These are phyloP conservation scores for Nicotiana otophora DNA, from an alignment of 257 asterid genomes.

Conservation along the genomic window DNA sequence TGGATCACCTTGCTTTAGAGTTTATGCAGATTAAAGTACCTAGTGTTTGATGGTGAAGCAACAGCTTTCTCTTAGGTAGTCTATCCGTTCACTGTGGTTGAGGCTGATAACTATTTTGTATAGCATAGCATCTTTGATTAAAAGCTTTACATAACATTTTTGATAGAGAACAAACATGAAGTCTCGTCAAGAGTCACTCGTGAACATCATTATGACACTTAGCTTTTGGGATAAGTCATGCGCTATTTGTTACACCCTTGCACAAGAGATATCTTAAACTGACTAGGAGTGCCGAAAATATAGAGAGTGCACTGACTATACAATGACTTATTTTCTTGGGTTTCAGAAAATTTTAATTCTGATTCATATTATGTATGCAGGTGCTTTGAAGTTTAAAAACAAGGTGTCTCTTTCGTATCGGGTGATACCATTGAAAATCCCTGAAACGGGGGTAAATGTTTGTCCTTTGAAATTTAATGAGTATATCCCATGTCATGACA, in stretches of 20 bases:
- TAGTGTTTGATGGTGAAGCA: too few species aligned
- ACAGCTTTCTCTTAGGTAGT: too few species aligned
- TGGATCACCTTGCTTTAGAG: too few species aligned
- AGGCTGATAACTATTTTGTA: too few species aligned
- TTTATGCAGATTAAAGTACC: too few species aligned
- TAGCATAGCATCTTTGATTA: too few species aligned
- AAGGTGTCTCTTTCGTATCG: conserved; percentile 60
- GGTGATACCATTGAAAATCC: conserved; percentile 44
- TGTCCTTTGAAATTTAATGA: conserved; percentile 78
- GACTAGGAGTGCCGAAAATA: neutral
- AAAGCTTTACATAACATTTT: too few species aligned
- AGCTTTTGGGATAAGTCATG: neutral
- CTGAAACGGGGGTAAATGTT: conserved; percentile 59
- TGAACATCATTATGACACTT: neutral
- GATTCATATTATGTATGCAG: conserved; percentile 27
- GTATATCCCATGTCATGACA: conserved; percentile 83
- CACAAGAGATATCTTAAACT: neutral
- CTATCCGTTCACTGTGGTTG: too few species aligned
- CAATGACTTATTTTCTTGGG: neutral
- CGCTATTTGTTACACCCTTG: neutral
- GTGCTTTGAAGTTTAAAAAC: conserved; percentile 41
- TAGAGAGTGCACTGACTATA: neutral
- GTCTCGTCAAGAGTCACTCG: too few species aligned
- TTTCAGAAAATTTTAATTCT: neutral
- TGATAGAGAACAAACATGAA: too few species aligned